phyloP scores from a whole-genome alignment of 1,284 basidiomycete genomes.

The Leccinum subrobustum region DNA sequence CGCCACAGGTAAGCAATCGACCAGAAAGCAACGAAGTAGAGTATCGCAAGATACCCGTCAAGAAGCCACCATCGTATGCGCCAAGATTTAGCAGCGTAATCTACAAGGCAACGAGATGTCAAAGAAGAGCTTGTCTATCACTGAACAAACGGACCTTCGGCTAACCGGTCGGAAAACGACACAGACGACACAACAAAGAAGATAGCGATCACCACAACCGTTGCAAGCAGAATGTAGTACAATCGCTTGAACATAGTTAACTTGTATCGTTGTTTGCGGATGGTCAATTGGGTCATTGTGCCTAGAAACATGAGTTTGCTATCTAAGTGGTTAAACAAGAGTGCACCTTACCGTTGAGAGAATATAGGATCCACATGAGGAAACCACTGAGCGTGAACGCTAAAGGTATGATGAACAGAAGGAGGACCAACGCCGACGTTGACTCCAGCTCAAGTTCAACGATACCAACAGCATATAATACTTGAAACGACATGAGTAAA shows the following conservation, averaged over 20 bases:
- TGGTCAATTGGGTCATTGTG: slow-evolving; percentile 81
- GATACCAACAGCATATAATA: slow-evolving; percentile 89
- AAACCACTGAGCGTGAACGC: slow-evolving; percentile 93
- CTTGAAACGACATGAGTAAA: slow-evolving; percentile 39
- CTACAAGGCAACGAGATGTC: slow-evolving; percentile 38
- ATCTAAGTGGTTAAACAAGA: background rate
- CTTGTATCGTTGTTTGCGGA: slow-evolving; percentile 86
- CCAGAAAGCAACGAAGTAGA: slow-evolving; percentile 81
- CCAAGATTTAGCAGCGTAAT: slow-evolving; percentile 96
- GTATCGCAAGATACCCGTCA: slow-evolving; percentile 90
- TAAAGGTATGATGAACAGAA: slow-evolving; percentile 89
- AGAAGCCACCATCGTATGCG: slow-evolving; percentile 92
- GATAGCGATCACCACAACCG: slow-evolving; percentile 79
- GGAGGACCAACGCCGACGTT: slow-evolving; percentile 74
- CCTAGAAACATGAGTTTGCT: slow-evolving; percentile 42
- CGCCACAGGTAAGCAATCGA: slow-evolving; percentile 92
- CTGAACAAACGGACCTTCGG: slow-evolving; percentile 62
- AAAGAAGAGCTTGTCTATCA: background rate
- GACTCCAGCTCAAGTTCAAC: slow-evolving; percentile 90
- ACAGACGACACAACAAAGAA: slow-evolving; percentile 95
- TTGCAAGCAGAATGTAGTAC: slow-evolving; percentile 83
- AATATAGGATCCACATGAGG: slow-evolving; percentile 93
- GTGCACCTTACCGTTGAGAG: slow-evolving; percentile 67
- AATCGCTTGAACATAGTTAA: slow-evolving; percentile 84
- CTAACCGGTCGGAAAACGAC: slow-evolving; percentile 86